phyloP scores from a whole-genome alignment of 2,329 filamentous ascomycete genomes.

The Talaromyces sp. region DNA sequence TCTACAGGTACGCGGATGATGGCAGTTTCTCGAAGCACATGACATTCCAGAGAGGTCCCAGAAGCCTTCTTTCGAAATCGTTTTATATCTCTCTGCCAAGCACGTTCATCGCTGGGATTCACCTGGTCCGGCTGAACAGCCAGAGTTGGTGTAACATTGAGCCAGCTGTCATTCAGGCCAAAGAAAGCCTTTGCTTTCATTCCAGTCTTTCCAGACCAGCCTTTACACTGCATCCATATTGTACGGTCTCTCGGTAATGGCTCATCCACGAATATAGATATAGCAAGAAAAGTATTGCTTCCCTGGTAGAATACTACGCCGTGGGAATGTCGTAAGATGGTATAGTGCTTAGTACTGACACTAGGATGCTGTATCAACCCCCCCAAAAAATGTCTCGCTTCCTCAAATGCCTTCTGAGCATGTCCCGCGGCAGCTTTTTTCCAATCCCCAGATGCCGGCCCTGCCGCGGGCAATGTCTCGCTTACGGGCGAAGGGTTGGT shows the following conservation, averaged over 20 bases:
- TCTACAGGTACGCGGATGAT: constrained; percentile 60
- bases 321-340: constrained; percentile 61
- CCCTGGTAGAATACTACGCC: constrained; percentile 63
- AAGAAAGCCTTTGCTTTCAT: constrained; percentile 62
- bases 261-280: constrained; percentile 59
- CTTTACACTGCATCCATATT: constrained; percentile 64
- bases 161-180: constrained; percentile 56
- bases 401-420: constrained; percentile 38
- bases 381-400: constrained; percentile 61
- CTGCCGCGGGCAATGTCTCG: not conserved
- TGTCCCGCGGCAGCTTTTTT: constrained; percentile 6
- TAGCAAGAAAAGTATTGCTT: constrained; percentile 56
- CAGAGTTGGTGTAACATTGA: constrained; percentile 60
- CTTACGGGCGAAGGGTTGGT: not conserved
- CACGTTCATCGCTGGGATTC: constrained; percentile 55
- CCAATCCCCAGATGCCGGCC: not conserved
- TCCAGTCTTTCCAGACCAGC: constrained; percentile 63
- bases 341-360: constrained; percentile 62
- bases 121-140: constrained; percentile 48
- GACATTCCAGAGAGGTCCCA: constrained; percentile 44
- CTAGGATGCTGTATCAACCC: constrained; percentile 59
- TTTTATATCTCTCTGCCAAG: constrained; percentile 62
- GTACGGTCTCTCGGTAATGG: constrained; percentile 55
- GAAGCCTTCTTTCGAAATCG: constrained; percentile 56
- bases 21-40: constrained; percentile 57